Base-by-base conservation (phyloP, 331 rosid genomes). In the Quercus tomentella region DNA sequence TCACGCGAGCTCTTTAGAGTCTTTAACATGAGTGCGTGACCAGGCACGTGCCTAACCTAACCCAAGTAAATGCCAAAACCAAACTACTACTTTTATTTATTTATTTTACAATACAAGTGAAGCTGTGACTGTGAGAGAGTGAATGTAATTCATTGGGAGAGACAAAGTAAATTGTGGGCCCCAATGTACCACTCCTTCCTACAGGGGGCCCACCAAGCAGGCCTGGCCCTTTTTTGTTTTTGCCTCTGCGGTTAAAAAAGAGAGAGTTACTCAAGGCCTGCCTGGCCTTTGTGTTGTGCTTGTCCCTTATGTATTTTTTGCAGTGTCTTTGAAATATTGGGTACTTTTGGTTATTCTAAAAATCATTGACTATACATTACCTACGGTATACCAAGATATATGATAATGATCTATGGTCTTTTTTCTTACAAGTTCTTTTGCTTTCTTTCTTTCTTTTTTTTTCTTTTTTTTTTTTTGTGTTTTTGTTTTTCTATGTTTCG, bases 121-220 rank as follows among this genome's bases (percentile, higher is more conserved):
- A 49, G 5, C 17, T 2, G 49, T 41, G 14, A 9, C 49, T 0
- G 12, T 41, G 49, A 41, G 49, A 2, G 49, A 41, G 49, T 41
- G 49, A 41, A 2, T 41, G 49, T 14, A 49, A 49, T 3, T 11
- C 16, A 49, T 49, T 14, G 55, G 84, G 79, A 93, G 93, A 77
- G 91, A 87, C 91, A 86, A 63, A 83, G 56, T 28, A 77, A 72
- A 57, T 16, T 16, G 62, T 71, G 76, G 87, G 68, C 76, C 86
- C 88, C 86, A 75, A 78, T 1, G 16, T 1, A 61, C 85, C 88
- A 81, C 83, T 75, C 30, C 30, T 4, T 21, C 6, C 55, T 28
- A 16, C 4, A 62, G 80, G 86, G 81, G 78, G 63, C 83, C 79
- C 78, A 80, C 83, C 61, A 54, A 80, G 18, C 33, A 54, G 78